Evolutionary conservation across 106 monocot genomes (phyloP).

Genomic region (Acorus calamus): DNA sequence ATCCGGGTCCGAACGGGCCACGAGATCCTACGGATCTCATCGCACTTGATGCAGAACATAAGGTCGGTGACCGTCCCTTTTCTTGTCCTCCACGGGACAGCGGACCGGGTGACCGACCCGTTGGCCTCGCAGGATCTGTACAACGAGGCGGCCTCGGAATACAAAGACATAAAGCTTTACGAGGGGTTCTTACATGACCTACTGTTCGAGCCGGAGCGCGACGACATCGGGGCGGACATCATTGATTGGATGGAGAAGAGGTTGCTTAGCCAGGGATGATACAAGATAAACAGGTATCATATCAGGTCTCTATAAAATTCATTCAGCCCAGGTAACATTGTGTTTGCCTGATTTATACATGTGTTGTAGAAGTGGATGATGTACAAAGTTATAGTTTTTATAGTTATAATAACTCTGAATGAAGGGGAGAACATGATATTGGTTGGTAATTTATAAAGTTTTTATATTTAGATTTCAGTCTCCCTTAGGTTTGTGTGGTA

Average conservation of each 20-base stretch:
- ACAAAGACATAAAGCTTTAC: conserved; percentile 80
- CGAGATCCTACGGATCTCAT: conserved; percentile 73
- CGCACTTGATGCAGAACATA: conserved; percentile 54
- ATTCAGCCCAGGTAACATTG: no score
- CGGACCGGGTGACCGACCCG: conserved; percentile 83
- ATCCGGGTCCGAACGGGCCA: conserved; percentile 83
- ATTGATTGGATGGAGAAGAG: conserved; percentile 70
- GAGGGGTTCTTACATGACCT: conserved; percentile 89
- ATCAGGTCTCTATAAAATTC: no score
- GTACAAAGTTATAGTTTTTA: no score
- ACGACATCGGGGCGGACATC: conserved; percentile 60
- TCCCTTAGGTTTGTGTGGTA: no score
- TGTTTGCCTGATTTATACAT: no score
- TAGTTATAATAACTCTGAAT: conserved; percentile 2
- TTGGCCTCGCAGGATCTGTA: conserved; percentile 72
- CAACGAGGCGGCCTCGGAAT: conserved; percentile 46
- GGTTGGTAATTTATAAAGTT: background rate
- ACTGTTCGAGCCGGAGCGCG: conserved; percentile 84
- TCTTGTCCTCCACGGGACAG: conserved; percentile 85
- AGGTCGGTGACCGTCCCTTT: conserved; percentile 68
- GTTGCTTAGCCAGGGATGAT: conserved; percentile 3
- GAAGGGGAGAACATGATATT: no score
- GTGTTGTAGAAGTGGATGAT: no score
- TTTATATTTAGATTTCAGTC: no score
- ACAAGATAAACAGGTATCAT: no score